Conservation (phyloP, 352 stramenopile species). For the Poterioochromonas sp. region DNA sequence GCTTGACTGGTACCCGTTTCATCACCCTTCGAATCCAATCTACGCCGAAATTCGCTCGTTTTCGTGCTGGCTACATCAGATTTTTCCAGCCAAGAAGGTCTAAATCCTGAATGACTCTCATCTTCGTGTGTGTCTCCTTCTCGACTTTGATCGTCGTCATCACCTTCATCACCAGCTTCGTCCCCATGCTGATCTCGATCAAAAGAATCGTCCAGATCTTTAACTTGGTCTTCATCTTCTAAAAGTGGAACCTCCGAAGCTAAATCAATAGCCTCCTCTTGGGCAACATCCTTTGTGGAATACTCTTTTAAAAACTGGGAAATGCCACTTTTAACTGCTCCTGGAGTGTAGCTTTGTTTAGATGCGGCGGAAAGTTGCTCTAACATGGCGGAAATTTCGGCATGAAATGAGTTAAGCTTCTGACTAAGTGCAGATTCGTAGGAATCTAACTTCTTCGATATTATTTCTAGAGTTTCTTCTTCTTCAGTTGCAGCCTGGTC, state of each 20-base stretch:
- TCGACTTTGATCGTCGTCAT: not conserved
- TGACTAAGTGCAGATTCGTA: not conserved
- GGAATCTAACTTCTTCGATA: not conserved
- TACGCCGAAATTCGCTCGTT: too few relatives aligned
- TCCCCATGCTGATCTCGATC: not conserved
- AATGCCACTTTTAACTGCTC: constrained; percentile 1
- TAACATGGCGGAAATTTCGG: not conserved
- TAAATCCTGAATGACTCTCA: not conserved
- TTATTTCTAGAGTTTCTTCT: not conserved
- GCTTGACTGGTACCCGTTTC: too few relatives aligned
- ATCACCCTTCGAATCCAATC: too few relatives aligned
- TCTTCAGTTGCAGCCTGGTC: constrained; percentile 33
- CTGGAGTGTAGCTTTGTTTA: not conserved
- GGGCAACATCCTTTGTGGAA: not conserved
- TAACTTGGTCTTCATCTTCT: not conserved
- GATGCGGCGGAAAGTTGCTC: not conserved
- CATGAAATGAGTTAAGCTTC: not conserved
- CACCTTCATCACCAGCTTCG: not conserved
- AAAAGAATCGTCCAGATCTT: not conserved
- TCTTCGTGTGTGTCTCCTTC: not conserved
- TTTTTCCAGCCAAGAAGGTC: not conserved
- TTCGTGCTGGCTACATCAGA: too few relatives aligned
- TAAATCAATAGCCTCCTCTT: not conserved
- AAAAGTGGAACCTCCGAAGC: not conserved
- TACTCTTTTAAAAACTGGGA: not conserved